phyloP scores from a whole-genome alignment of 164 flowering plant species.

The Annona squamosa region DNA sequence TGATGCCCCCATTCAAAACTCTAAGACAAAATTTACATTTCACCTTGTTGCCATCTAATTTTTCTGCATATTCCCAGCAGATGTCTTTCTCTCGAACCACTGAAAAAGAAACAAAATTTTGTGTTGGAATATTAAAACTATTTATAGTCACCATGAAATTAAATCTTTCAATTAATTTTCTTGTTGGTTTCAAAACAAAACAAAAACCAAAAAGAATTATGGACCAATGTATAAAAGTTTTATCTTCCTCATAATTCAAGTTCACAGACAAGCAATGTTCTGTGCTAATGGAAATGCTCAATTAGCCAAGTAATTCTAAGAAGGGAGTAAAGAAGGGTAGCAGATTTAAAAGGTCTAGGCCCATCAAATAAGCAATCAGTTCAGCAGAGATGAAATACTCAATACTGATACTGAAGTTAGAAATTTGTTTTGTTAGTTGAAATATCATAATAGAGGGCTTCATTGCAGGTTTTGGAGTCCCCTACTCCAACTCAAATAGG shows the following conservation, averaged over 20 bases:
- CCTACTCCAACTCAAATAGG: too few relatives aligned
- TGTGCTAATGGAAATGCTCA: too few relatives aligned
- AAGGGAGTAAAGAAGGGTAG: too few relatives aligned
- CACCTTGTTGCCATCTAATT: conserved; percentile 87
- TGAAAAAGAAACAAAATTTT: conserved; percentile 15
- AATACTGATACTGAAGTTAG: too few relatives aligned
- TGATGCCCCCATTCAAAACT: conserved; percentile 81
- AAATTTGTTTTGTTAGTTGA: too few relatives aligned
- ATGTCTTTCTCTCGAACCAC: conserved; percentile 94
- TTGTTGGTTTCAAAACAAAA: too few relatives aligned
- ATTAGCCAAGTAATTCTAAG: too few relatives aligned
- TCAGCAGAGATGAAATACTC: not conserved
- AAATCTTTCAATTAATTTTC: not conserved
- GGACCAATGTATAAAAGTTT: not conserved
- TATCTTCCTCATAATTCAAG: not conserved
- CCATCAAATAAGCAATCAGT: not conserved
- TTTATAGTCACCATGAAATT: not conserved
- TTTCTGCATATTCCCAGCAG: conserved; percentile 96
- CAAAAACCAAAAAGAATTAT: not conserved
- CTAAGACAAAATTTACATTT: conserved; percentile 74
- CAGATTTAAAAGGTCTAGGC: too few relatives aligned
- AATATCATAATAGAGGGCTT: too few relatives aligned
- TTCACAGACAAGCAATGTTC: not conserved
- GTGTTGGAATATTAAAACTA: not conserved
- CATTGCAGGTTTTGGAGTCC: too few relatives aligned